Base-by-base conservation (phyloP, 306 rosid species). In the Cucurbita pepo region DNA sequence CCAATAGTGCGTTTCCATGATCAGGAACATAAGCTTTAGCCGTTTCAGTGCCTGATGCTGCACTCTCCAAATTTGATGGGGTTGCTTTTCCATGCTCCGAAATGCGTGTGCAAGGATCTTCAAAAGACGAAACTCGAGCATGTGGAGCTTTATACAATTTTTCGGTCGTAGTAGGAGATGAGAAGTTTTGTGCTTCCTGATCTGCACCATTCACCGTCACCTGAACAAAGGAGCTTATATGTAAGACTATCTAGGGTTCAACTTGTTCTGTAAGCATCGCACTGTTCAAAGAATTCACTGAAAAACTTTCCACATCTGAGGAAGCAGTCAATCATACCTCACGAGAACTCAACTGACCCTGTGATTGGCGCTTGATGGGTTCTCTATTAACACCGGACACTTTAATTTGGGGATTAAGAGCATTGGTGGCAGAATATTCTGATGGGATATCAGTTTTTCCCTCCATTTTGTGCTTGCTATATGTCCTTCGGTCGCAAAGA, bases 111-210 rank as follows among this genome's bases (percentile, higher is more conserved):
- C 86, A 84, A 54, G 95, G 95, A 86, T 86, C 90, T 81, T 89
- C 91, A 83, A 89, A 77, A 54, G 96, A 95, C 71, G 97, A 91
- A 78, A 83, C 83, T 52, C 90, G 85, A 81, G 91, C 97, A 83
- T 71, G 77, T 51, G 97, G 95, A 44, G 90, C 91, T 40, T 41
- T 85, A 75, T 88, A 91, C 40, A 77, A 60, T 73, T 79, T 92
- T 77, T 75, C 90, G 57, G 77, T 45, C 21, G 59, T 63, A 25
- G 34, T 7, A 38, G 19, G 76, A 77, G 61, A 79, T 58, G 88
- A 79, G 55, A 82, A 71, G 63, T 86, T 84, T 60, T 86, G 75
- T 48, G 80, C 79, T 66, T 79, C 91, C 81, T 81, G 82, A 65
- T 76, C 84, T 12, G 74, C 75, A 82, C 75, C 69, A 69, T 75